Conservation (phyloP, 305 asterid species). For the Fraxinus angustifolia region DNA sequence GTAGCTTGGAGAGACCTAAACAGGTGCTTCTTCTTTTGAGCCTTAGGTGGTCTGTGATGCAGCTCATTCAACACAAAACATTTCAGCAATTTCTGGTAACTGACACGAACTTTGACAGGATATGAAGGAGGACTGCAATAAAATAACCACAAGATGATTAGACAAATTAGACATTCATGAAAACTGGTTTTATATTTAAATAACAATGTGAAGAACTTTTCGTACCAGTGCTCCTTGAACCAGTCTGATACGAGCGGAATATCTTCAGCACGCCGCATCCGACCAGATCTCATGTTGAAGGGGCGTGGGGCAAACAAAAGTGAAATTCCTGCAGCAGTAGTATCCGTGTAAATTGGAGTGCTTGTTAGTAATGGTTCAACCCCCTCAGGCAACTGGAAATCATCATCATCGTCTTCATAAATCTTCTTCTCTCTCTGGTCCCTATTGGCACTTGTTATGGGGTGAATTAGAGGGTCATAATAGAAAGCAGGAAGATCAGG, state of each 20-base stretch:
- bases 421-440: slow-evolving; percentile 75
- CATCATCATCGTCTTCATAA: slow-evolving; percentile 80
- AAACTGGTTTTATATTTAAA: neutral
- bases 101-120: slow-evolving; percentile 99
- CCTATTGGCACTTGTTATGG: slow-evolving; percentile 73
- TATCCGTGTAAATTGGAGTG: slow-evolving; percentile 85
- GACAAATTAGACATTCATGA: neutral
- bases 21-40: slow-evolving; percentile 95
- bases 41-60: slow-evolving; percentile 99
- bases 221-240: slow-evolving; percentile 98
- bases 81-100: slow-evolving; percentile 94
- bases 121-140: slow-evolving; percentile 86
- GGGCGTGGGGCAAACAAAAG: slow-evolving; percentile 98
- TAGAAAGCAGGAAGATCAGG: slow-evolving; percentile 98
- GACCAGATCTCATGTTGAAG: slow-evolving; percentile 97
- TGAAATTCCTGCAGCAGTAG: slow-evolving; percentile 97
- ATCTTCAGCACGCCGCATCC: slow-evolving; percentile 98
- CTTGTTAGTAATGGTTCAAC: slow-evolving; percentile 70
- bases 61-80: slow-evolving; percentile 97
- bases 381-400: slow-evolving; percentile 81
- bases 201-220: slow-evolving; percentile 9
- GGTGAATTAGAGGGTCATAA: slow-evolving; percentile 93
- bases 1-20: slow-evolving; percentile 97
- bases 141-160: slow-evolving; percentile 7
- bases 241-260: slow-evolving; percentile 99